Percentiles rank a stretch among this genome's conserved stretches.
These are phyloP conservation scores for Cladosporium sp. DNA, from an alignment of 2,329 filamentous ascomycete genomes.

Conservation along the genomic window DNA sequence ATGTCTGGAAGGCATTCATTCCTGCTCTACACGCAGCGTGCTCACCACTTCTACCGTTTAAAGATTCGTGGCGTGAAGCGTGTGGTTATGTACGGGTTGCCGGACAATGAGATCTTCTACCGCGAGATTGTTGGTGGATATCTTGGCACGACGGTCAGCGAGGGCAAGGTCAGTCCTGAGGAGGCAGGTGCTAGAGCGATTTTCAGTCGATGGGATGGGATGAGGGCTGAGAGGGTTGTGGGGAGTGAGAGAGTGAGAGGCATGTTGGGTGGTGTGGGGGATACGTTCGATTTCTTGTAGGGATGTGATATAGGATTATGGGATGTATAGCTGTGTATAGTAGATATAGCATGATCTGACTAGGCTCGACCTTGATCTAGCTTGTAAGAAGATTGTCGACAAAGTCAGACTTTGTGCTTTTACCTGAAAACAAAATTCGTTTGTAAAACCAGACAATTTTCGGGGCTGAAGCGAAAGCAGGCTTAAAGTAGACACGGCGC, in stretches of 20 bases:
- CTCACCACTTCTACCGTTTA: conserved; percentile 95
- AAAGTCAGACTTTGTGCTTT: no score
- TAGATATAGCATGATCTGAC: no score
- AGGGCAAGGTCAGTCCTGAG: conserved; percentile 54
- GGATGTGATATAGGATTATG: neutral
- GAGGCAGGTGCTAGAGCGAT: conserved; percentile 51
- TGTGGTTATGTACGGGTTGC: conserved; percentile 85
- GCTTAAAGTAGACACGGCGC: no score
- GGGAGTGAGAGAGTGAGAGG: conserved; percentile 74
- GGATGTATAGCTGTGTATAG: no score
- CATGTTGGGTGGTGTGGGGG: conserved; percentile 67
- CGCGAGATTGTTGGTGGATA: conserved; percentile 69
- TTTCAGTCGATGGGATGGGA: conserved; percentile 84
- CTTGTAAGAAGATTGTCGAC: no score
- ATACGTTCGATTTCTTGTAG: conserved; percentile 92
- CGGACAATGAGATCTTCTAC: conserved; percentile 83
- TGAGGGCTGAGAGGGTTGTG: conserved; percentile 84
- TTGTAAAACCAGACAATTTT: no score
- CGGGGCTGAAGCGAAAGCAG: no score
- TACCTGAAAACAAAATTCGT: no score
- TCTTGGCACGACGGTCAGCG: conserved; percentile 51
- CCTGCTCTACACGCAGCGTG: conserved; percentile 85
- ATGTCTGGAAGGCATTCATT: conserved; percentile 75
- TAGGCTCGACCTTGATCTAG: no score
- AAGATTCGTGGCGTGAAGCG: conserved; percentile 73